A percentile compares a stretch with the other conserved stretches of the same genome.
These are phyloP conservation scores for Pelargonium myrrhifolium DNA, from an alignment of 441 rosid genomes.

Conservation along the genomic window DNA sequence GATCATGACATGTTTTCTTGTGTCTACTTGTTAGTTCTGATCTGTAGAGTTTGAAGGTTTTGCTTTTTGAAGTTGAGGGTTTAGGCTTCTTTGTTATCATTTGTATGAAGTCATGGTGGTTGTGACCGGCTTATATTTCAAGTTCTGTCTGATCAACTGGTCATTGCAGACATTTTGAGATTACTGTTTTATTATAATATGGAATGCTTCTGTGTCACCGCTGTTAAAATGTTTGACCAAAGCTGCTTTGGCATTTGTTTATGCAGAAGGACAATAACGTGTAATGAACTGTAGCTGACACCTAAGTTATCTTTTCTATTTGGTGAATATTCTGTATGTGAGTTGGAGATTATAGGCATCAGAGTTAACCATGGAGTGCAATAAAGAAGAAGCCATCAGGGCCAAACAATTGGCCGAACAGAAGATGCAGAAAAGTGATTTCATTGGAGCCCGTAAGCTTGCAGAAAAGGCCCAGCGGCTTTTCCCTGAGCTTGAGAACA, in stretches of 20 bases:
- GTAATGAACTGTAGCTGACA: neutral
- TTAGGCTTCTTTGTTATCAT: neutral
- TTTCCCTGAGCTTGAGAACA: conserved; percentile 43
- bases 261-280: neutral
- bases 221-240: neutral
- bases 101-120: neutral
- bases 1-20: neutral
- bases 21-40: neutral
- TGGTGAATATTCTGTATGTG: neutral
- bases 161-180: neutral
- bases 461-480: conserved; percentile 42
- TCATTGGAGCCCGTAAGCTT: conserved; percentile 38
- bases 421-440: conserved; percentile 40
- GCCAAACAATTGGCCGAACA: conserved; percentile 44
- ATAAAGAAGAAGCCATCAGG: conserved; percentile 55
- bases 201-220: neutral
- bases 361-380: conserved; percentile 46
- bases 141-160: neutral
- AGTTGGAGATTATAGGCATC: neutral
- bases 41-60: neutral
- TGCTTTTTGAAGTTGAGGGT: neutral
- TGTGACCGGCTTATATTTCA: neutral
- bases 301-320: neutral
- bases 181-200: neutral
- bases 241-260: neutral